These are phyloP conservation scores for Begonia loranthoides DNA, from an alignment of 306 rosid genomes.

Conservation along the genomic window DNA sequence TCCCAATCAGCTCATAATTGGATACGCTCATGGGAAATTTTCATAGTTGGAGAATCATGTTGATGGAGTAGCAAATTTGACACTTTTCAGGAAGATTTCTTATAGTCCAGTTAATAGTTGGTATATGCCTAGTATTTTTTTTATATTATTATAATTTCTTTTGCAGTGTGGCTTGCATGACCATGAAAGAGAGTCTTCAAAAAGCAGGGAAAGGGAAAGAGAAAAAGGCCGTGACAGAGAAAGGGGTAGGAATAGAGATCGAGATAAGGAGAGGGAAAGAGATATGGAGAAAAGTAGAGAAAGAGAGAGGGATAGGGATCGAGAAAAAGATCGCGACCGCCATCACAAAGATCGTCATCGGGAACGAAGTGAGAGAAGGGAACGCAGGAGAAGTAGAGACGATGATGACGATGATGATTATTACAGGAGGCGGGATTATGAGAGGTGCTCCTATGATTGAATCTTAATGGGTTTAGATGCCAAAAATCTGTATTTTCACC, in stretches of 20 bases:
- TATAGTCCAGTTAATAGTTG: too few relatives aligned
- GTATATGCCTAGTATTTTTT: too few relatives aligned
- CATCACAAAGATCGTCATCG: conserved; percentile 36
- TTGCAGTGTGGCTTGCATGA: conserved; percentile 73
- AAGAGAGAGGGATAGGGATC: conserved; percentile 39
- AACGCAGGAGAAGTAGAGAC: conserved; percentile 65
- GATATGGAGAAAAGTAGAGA: conserved; percentile 27
- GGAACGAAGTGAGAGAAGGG: conserved; percentile 69
- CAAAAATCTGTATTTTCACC: not conserved
- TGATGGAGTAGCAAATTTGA: not conserved
- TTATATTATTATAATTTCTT: not conserved
- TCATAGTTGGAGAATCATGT: not conserved
- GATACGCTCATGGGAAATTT: too few relatives aligned
- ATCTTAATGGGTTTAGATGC: not conserved
- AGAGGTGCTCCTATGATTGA: conserved; percentile 30
- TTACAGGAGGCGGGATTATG: conserved; percentile 50
- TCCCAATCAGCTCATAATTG: not conserved
- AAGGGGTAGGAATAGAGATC: conserved; percentile 14
- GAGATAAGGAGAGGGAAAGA: conserved; percentile 31
- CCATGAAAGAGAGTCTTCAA: conserved; percentile 71
- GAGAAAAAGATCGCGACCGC: conserved; percentile 39
- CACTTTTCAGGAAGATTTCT: not conserved
- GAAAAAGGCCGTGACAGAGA: conserved; percentile 53
- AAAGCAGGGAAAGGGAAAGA: conserved; percentile 78
- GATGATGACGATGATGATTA: too few relatives aligned